These are phyloP conservation scores for Lachnellula cervina DNA, from an alignment of 2,329 filamentous ascomycete genomes.

Conservation along the genomic window DNA sequence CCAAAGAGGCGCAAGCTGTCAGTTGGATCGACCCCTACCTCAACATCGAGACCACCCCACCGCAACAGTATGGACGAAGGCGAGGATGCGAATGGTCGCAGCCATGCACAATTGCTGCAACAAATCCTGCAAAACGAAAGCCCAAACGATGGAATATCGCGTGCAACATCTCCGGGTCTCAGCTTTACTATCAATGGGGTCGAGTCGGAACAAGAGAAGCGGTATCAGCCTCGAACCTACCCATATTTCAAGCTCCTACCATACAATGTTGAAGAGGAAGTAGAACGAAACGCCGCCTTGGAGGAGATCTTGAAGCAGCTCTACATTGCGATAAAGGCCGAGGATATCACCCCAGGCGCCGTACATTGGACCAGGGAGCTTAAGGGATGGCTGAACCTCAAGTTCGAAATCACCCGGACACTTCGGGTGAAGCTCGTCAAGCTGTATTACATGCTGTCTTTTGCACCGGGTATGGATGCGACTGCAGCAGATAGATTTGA, in stretches of 20 bases:
- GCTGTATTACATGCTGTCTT: conserved; percentile 88
- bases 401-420: conserved; percentile 90
- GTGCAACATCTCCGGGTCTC: conserved; percentile 77
- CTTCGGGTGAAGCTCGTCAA: conserved; percentile 79
- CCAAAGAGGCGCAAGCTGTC: conserved; percentile 12
- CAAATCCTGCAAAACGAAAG: conserved; percentile 22
- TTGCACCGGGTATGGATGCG: conserved; percentile 84
- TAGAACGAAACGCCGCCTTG: conserved; percentile 71
- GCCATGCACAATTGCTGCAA: conserved; percentile 27
- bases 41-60: conserved; percentile 2
- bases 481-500: conserved; percentile 82
- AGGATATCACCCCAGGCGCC: conserved; percentile 90
- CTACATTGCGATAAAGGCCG: conserved; percentile 84
- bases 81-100: conserved; percentile 25
- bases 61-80: conserved; percentile 27
- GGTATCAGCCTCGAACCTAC: conserved; percentile 84
- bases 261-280: conserved; percentile 78
- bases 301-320: conserved; percentile 88
- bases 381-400: conserved; percentile 88
- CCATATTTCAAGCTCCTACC: conserved; percentile 89
- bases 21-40: conserved; percentile 1
- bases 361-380: conserved; percentile 97
- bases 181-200: conserved; percentile 45
- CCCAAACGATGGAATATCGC: conserved; percentile 65
- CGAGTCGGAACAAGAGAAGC: conserved; percentile 50